Conservation (phyloP, 2,329 filamentous ascomycete species). For the Neonectria sp. region DNA sequence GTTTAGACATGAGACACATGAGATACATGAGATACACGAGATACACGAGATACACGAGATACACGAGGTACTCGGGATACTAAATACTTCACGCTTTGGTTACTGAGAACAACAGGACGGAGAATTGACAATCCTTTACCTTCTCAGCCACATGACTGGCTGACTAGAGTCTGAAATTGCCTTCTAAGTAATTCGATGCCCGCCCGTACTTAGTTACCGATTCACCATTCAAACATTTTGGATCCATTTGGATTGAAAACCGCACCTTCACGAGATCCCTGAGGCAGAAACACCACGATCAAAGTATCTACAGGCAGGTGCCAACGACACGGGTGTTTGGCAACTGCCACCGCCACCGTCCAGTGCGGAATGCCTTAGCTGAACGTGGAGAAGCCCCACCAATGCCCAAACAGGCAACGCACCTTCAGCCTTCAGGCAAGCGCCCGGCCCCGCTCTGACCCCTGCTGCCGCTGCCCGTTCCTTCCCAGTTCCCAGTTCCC, state of each 20-base stretch:
- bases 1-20: background rate
- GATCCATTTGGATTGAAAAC: background rate
- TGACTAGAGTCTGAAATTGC: background rate
- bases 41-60: background rate
- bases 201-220: no score
- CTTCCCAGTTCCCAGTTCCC: slow-evolving; percentile 4
- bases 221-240: background rate
- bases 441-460: slow-evolving; percentile 22
- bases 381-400: slow-evolving; percentile 30
- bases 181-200: background rate
- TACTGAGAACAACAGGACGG: background rate
- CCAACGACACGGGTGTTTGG: background rate
- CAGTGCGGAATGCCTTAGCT: slow-evolving; percentile 32
- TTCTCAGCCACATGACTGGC: no score
- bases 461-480: slow-evolving; percentile 18
- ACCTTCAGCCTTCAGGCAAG: slow-evolving; percentile 15
- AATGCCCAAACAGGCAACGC: slow-evolving; percentile 41
- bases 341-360: background rate
- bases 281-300: background rate
- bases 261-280: background rate
- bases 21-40: slow-evolving; percentile 1
- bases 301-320: background rate
- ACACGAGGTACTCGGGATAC: slow-evolving; percentile 9
- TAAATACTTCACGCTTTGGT: background rate
- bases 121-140: no score